These are phyloP conservation scores for Striga asiatica DNA, from an alignment of 257 asterid genomes.

Conservation along the genomic window DNA sequence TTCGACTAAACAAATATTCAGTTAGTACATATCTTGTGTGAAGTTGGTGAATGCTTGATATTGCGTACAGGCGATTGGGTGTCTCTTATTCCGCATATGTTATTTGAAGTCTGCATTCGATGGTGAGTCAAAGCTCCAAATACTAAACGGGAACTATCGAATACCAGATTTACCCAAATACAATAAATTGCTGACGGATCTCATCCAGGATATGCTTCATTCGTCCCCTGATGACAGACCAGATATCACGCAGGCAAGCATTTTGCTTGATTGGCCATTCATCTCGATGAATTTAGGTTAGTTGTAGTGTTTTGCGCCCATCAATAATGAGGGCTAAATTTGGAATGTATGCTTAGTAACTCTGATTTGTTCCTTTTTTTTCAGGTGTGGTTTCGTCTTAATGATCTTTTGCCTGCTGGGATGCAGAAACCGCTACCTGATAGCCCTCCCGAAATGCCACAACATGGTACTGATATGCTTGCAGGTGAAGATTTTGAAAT, in stretches of 20 bases:
- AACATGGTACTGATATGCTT: conserved; percentile 36
- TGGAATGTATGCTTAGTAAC: conserved; percentile 27
- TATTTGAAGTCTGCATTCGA: conserved; percentile 92
- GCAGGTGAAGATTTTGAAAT: conserved; percentile 38
- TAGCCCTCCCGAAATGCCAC: conserved; percentile 61
- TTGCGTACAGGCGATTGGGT: conserved; percentile 81
- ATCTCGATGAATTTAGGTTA: conserved; percentile 77
- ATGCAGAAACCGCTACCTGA: conserved; percentile 81
- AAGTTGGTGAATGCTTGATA: background rate
- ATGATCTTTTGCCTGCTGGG: conserved; percentile 66
- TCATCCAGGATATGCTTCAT: conserved; percentile 76
- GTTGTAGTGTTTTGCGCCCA: conserved; percentile 65
- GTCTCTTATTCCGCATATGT: conserved; percentile 90
- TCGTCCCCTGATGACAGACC: conserved; percentile 87
- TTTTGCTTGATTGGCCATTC: conserved; percentile 87
- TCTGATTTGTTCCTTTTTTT: conserved; percentile 12
- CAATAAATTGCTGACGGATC: conserved; percentile 52
- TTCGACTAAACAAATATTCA: background rate
- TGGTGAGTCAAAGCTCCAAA: conserved; percentile 97
- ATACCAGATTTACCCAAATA: conserved; percentile 90
- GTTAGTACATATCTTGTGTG: background rate
- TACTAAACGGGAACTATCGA: conserved; percentile 86
- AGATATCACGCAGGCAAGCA: conserved; percentile 99
- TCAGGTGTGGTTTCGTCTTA: conserved; percentile 98
- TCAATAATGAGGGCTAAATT: conserved; percentile 39